Percentiles rank a stretch among this genome's conserved stretches.
phyloP scores from a whole-genome alignment of 2,329 filamentous ascomycete species.

The Cordyceps javanica region DNA sequence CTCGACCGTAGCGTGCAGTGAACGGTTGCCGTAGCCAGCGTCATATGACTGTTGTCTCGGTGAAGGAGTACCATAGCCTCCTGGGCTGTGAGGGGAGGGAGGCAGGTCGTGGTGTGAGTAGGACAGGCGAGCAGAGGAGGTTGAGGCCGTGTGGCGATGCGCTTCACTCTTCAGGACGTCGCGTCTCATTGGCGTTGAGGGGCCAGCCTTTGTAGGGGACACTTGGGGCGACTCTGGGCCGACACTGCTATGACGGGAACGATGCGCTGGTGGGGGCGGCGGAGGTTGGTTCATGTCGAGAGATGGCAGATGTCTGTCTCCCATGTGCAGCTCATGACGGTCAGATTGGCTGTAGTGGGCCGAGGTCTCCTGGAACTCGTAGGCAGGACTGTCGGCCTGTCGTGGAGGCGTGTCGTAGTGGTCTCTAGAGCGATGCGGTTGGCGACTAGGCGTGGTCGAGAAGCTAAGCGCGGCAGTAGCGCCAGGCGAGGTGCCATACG shows the following conservation, averaged over 20 bases:
- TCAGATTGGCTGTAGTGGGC: slow-evolving; percentile 30
- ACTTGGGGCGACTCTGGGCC: slow-evolving; percentile 34
- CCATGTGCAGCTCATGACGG: slow-evolving; percentile 29
- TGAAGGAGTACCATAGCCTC: slow-evolving; percentile 29
- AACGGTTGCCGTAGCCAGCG: slow-evolving; percentile 37
- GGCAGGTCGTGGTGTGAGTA: slow-evolving; percentile 44
- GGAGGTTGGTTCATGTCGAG: slow-evolving; percentile 44
- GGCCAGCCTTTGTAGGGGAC: slow-evolving; percentile 35
- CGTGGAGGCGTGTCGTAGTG: slow-evolving; percentile 29
- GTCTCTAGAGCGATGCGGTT: slow-evolving; percentile 29
- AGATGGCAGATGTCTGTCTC: slow-evolving; percentile 29
- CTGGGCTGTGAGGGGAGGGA: slow-evolving; percentile 22
- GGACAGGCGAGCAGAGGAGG: slow-evolving; percentile 48
- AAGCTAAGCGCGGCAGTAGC: slow-evolving; percentile 16
- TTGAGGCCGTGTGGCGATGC: slow-evolving; percentile 43
- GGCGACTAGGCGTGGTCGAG: slow-evolving; percentile 20
- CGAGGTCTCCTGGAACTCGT: slow-evolving; percentile 33
- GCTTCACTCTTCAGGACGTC: slow-evolving; percentile 53
- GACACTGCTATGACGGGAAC: slow-evolving; percentile 40
- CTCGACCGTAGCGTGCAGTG: slow-evolving; percentile 58
- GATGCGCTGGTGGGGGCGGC: slow-evolving; percentile 47
- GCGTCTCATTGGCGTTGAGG: slow-evolving; percentile 49
- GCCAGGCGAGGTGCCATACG: slow-evolving; percentile 30
- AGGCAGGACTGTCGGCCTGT: slow-evolving; percentile 16
- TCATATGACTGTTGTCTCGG: slow-evolving; percentile 48